Evolutionary conservation across 805 yeast species (phyloP), one percentile per base, ranked within the genome.

Genomic region (Jamesozyma piceae): DNA sequence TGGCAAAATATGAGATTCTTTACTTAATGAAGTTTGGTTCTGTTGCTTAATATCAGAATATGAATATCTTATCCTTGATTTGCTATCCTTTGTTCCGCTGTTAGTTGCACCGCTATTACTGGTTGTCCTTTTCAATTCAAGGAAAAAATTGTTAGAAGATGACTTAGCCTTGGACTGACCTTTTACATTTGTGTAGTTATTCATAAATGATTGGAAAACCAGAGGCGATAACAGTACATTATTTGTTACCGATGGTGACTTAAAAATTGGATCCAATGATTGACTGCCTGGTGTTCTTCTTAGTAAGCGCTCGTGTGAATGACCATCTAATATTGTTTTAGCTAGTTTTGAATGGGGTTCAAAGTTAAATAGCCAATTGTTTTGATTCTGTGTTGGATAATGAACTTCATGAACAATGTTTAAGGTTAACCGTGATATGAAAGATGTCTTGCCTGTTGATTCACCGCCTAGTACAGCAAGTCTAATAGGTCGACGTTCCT

Each of bases 371-470:
- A 82, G 56, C 43, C 77, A 66, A 21, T 86, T 76, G 3, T 74
- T 74, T 44, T 78, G 77, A 43, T 70, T 73, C 35, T 73, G 66
- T 3, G 90, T 83, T 4, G 92, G 94, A 52, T 83, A 83, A 56
- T 83, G 81, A 0, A 82, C 82, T 45, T 80, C 88, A 39, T 77
- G 68, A 43, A 72, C 77, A 21, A 67, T 66, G 21, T 73, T 72
- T 18, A 72, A 62, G 2, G 71, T 65, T 14, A 78, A 50, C 38
- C 72, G 64, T 41, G 77, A 71, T 11, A 77, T 71, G 31, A 75
- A 65, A 0, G 82, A 69, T 2, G 84, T 73, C 53, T 80, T 80
- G 10, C 87, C 87, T 0, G 75, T 69, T 15, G 67, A 66, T 11
- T 74, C 66, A 0, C 74, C 82, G 0, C 87, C 87, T 3, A 80